Base-by-base conservation (phyloP, 495 filamentous ascomycete species). In the Xylaria scruposa region DNA sequence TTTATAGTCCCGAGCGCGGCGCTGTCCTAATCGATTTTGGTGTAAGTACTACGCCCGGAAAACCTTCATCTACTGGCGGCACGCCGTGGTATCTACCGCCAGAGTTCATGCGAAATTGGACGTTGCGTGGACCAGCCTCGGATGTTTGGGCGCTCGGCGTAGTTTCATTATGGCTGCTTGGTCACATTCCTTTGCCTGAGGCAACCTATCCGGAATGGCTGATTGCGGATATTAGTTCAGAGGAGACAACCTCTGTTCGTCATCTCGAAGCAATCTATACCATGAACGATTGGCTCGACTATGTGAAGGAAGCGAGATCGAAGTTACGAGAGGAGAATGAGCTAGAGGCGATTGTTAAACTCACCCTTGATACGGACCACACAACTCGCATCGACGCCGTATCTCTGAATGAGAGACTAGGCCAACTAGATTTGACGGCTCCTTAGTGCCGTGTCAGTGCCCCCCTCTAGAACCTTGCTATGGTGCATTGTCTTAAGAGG, bases 21-120 rank as follows among this genome's bases (percentile, higher is more conserved):
- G 67, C 67, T 1, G 51, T 60, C 12, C 2, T 69, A 2, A 69
- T 69, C 8, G 53, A 69, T 29, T 69, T 69, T 24, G 67, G 67
- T 0, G 7, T 60, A 4, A 60, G 67, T 15, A 31, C 24, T 6
- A 4, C 2, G 15, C 1, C 0, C 13, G n/a, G 31, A 1, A 13
- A 49, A 0, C 17, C 29, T 7, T 13, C 4, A 1, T 3, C 17
- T 58, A 1, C 2, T 6, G 47, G 31, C 31, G 67, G 67, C 12
- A 47, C 67, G 8, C 53, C 67, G 0, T 69, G 51, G 51, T 69
- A 69, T 33, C n/a, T 69, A 17, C 24, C 67, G 9, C 67, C 67
- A 2, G 67, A 69, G 8, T 60, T 24, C 15, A 31, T 46, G 21
- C 0, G 1, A 24, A 6, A 47, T n/a, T 46, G 64, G 40, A 8